phyloP scores from a whole-genome alignment of 2,329 filamentous ascomycete genomes.

The Fusarium buxicola region DNA sequence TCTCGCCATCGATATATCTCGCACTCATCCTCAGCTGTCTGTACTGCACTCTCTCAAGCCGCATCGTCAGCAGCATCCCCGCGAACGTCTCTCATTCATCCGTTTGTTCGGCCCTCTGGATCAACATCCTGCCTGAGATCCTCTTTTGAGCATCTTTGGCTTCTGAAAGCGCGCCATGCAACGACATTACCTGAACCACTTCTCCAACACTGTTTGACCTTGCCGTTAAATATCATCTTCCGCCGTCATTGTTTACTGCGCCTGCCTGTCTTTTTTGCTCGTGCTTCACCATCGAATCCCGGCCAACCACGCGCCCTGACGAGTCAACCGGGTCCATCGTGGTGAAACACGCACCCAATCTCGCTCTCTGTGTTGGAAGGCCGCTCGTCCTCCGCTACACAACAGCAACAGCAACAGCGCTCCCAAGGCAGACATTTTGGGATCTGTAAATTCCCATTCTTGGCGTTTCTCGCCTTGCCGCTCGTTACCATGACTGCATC shows the following conservation, averaged over 20 bases:
- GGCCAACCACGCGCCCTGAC: conserved; percentile 25
- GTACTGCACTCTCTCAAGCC: conserved; percentile 6
- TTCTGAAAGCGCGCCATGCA: conserved; percentile 20
- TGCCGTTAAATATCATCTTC: conserved; percentile 21
- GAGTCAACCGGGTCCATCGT: conserved; percentile 33
- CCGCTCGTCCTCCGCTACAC: conserved; percentile 17
- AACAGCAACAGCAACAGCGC: conserved; percentile 3
- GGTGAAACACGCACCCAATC: conserved; percentile 44
- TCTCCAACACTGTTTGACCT: conserved; percentile 1
- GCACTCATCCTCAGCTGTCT: conserved; percentile 22
- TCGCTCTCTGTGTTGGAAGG: conserved; percentile 29
- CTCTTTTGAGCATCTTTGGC: background rate
- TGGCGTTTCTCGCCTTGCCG: conserved; percentile 32
- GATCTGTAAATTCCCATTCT: background rate
- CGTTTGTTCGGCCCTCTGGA: conserved; percentile 3
- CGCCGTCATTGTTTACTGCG: background rate
- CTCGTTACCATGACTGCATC: conserved; percentile 37
- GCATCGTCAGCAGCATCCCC: conserved; percentile 3
- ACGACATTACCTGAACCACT: conserved; percentile 19
- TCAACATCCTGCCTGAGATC: conserved; percentile 7
- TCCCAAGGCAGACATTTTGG: conserved; percentile 1
- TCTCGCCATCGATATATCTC: conserved; percentile 21
- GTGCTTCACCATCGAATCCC: conserved; percentile 21
- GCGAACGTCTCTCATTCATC: conserved; percentile 28
- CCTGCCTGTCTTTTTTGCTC: conserved; percentile 9